Percentiles rank a stretch among this genome's conserved stretches.
phyloP scores from a whole-genome alignment of 768 basidiomycete genomes.

The Leccinellum albellum region DNA sequence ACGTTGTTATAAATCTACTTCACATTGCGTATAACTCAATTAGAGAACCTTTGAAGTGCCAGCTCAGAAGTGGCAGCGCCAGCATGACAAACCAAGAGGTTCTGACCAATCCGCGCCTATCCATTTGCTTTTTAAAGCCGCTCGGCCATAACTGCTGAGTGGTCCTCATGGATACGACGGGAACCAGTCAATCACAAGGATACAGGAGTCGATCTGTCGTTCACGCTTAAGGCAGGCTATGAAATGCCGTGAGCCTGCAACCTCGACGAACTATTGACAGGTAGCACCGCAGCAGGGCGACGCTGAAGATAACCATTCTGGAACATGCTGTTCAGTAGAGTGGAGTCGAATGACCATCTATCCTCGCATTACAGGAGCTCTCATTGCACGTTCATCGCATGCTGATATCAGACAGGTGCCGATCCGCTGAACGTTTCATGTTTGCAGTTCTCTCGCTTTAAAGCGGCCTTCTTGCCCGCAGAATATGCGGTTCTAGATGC shows the following conservation, averaged over 20 bases:
- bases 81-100: background rate
- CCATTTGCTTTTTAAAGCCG: background rate
- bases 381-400: background rate
- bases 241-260: constrained; percentile 14
- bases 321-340: background rate
- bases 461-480: background rate
- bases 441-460: background rate
- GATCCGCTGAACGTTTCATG: background rate
- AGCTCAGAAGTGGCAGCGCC: background rate
- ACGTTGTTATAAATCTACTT: background rate
- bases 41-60: background rate
- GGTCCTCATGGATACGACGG: no score
- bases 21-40: no score
- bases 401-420: background rate
- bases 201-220: background rate
- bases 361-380: background rate
- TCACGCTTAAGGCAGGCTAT: constrained; percentile 14
- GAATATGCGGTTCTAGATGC: background rate
- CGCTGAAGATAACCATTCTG: background rate
- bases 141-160: background rate
- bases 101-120: background rate
- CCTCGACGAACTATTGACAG: background rate
- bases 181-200: no score
- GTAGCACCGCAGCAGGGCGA: background rate
- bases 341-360: background rate